These are phyloP conservation scores for Neckera pumila DNA, from an alignment of 225 moss, liverwort and hornwort genomes.

Conservation along the genomic window DNA sequence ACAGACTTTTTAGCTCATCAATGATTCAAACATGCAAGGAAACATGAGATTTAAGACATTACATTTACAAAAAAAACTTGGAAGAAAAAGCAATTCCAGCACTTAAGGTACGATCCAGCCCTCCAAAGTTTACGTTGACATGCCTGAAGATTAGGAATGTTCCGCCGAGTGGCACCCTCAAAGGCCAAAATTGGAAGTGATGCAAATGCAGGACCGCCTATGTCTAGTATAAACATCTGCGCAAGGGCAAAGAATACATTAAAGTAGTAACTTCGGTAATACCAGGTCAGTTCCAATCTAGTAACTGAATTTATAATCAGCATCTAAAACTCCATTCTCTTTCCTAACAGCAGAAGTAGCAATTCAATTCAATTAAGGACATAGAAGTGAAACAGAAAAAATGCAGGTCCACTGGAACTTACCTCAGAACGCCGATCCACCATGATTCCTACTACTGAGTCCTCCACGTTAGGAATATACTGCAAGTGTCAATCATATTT, in stretches of 20 bases:
- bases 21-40: not conserved
- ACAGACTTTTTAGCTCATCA: not conserved
- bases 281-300: not conserved
- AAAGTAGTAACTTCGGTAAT: not conserved
- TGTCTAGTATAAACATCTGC: conserved; percentile 74
- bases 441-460: conserved; percentile 70
- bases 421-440: conserved; percentile 83
- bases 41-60: not conserved
- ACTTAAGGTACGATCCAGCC: not conserved
- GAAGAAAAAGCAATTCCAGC: not conserved
- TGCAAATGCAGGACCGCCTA: conserved; percentile 65
- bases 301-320: not conserved
- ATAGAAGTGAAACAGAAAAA: not conserved
- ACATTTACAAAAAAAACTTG: too few species aligned
- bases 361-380: not conserved
- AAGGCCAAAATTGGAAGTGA: conserved; percentile 72
- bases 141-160: conserved; percentile 96
- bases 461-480: conserved; percentile 81
- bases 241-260: not conserved
- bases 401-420: not conserved
- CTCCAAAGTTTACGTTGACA: conserved; percentile 11
- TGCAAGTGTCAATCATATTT: conserved; percentile 8
- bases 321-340: not conserved
- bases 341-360: not conserved
- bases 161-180: conserved; percentile 89